Evolutionary conservation across 495 filamentous ascomycete genomes (phyloP), one percentile per base, ranked within the genome.

Genomic region (Aspergillus mulundensis): DNA sequence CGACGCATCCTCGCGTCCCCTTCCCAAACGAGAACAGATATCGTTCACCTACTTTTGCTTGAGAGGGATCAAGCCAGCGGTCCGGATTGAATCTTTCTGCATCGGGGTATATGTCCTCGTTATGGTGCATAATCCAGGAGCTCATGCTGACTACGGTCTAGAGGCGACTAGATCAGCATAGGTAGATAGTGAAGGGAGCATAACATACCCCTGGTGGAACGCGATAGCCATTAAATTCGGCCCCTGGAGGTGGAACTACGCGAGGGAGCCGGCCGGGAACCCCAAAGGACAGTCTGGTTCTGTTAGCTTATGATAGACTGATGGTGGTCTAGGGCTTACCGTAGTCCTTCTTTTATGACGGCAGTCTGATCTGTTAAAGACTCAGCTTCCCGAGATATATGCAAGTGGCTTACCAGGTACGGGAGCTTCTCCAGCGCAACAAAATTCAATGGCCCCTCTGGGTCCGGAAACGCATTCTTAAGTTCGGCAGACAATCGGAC

Each of bases 11-110:
- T 41, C 70, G 61, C n/a, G 65, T 63, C 0, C 67, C 71, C 47
- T 68, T 70, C 18, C 69, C 64, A 54, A 76, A 76, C 2, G 70
- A 63, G 20, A 74, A 66, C 24, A 73, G 61, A 24, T 61, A 65
- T 16, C 54, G 60, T 14, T 73, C 66, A 20, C 70, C 44, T 15
- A 48, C 39, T 47, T 43, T 61, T 15, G 28, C 41, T 24, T 40
- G 15, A 14, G 12, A 36, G 12, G 58, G 50, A 59, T 65, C 41
- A 15, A 45, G 20, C 65, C 63, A 69, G 36, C 60, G 59, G 24
- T 40, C 44, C 18, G 69, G 59, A 46, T 63, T 56, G 55, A 78
- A 80, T 0, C 16, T 61, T 11, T 65, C 39, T 5, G 67, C 55
- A 15, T 71, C 53, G 0, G 71, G 67, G 53, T 74, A 79, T 24